Evolutionary conservation across 768 basidiomycete species (phyloP), one percentile per base, ranked within the genome.

Genomic region (Antrodiella citrinella): DNA sequence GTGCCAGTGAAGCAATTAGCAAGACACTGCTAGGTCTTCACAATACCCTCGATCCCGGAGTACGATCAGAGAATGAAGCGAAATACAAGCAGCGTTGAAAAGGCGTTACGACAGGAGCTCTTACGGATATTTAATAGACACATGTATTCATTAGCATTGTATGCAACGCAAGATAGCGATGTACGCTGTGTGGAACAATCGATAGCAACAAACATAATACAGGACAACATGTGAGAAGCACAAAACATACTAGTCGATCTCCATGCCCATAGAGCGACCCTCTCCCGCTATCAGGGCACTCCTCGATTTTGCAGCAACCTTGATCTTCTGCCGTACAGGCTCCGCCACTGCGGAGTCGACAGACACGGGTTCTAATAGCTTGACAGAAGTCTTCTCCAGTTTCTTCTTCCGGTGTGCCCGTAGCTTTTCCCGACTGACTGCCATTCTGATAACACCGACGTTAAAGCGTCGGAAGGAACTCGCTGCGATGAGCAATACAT

Each of bases 1-100:
- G 96, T 3, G 93, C 94, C 3, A 91, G 86, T 45, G 95, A 96
- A 67, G 96, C 96, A 2, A 86, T 98, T 52, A 86, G 91, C 69
- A 94, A 98, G 72, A 94, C 95, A 0, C 69, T 98, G 30, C 76
- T 97, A 49, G 96, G 96, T 5, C 73, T 99, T 35, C 86, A 93
- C 58, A 98, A 98, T 64, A 80, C 91, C 43, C 69, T 99, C 59
- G 93, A 98, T 65, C 93, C 95, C 9, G 78, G 83, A 51, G 73
- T 86, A 44, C 80, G 82, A 42, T 74, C 79, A 47, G 92, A 95
- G 63, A 86, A 85, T 57, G 87, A 89, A 57, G 92, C 90, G 48
- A 97, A 98, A 69, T 98, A 98, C 70, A 97, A 98, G 67, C 79
- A 82, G 42, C 82, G 80, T 52, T 84, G 65, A 72, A 9, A 43